Evolutionary conservation across 192 early-diverging fungal genomes (phyloP).

Genomic region (Pecoramyces ruminantium): DNA sequence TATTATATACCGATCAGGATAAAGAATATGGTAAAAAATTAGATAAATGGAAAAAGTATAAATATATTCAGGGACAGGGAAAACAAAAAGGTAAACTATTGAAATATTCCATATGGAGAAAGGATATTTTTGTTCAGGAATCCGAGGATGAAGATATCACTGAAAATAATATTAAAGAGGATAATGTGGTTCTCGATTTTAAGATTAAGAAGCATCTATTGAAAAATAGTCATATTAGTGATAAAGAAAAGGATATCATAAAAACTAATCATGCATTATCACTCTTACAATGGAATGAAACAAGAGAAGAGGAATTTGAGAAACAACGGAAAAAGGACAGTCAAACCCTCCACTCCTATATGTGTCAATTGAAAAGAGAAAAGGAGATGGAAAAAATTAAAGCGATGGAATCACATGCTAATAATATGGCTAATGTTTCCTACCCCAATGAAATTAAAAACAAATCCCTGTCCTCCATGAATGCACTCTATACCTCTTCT

Average conservation of each 20-base stretch:
- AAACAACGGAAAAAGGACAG: background rate
- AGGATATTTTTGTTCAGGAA: background rate
- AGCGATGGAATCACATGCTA: too few relatives aligned
- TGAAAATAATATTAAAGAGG: background rate
- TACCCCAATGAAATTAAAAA: too few relatives aligned
- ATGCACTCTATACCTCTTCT: too few relatives aligned
- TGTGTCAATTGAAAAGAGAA: background rate
- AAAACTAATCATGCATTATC: background rate
- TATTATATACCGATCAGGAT: background rate
- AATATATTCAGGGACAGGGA: background rate
- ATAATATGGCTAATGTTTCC: too few relatives aligned
- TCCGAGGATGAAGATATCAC: too few relatives aligned
- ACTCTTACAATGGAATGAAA: background rate
- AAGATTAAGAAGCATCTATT: background rate
- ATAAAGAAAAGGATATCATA: background rate
- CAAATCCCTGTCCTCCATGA: too few relatives aligned
- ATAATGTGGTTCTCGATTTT: background rate
- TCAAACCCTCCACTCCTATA: background rate
- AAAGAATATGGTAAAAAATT: background rate
- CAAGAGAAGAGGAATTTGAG: background rate
- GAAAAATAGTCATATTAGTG: background rate
- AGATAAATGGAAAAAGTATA: background rate
- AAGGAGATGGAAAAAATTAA: too few relatives aligned
- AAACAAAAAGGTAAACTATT: background rate
- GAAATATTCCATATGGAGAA: background rate